Conservation (phyloP, 192 early-diverging fungal genomes). For the Coemansia javaensis region DNA sequence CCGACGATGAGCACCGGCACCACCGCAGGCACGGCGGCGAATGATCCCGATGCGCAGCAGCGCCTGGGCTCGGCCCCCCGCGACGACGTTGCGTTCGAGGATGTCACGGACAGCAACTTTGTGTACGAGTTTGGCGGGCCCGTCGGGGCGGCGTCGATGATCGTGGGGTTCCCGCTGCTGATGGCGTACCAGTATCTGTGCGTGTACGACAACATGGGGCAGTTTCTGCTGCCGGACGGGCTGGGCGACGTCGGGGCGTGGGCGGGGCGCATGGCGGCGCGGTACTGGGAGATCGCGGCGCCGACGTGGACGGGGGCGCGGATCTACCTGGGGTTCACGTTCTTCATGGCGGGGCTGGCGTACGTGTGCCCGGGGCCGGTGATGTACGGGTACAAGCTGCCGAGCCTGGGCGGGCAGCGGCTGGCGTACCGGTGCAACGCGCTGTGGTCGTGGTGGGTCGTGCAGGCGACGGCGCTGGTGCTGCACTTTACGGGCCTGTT, state of each 20-base stretch:
- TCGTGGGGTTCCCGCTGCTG: conserved; percentile 64
- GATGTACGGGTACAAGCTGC: conserved; percentile 64
- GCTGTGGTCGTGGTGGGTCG: conserved; percentile 58
- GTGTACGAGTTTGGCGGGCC: conserved; percentile 73
- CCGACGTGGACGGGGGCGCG: conserved; percentile 54
- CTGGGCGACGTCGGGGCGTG: conserved; percentile 39
- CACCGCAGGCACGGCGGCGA: too few species aligned
- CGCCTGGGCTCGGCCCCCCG: conserved; percentile 22
- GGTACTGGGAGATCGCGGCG: conserved; percentile 52
- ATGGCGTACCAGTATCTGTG: conserved; percentile 75
- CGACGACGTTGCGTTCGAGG: conserved; percentile 50
- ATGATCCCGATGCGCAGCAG: conserved; percentile 5
- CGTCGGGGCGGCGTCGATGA: conserved; percentile 63
- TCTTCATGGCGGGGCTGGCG: conserved; percentile 58
- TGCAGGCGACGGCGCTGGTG: conserved; percentile 52
- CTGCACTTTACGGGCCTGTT: conserved; percentile 67
- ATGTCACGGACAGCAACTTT: conserved; percentile 58
- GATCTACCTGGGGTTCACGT: conserved; percentile 58
- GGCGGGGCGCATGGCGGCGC: conserved; percentile 42
- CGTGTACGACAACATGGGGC: conserved; percentile 62
- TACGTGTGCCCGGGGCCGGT: conserved; percentile 63
- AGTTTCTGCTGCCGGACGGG: conserved; percentile 50
- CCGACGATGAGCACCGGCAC: too few species aligned
- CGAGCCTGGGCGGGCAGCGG: conserved; percentile 63
- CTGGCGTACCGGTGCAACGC: conserved; percentile 88